Conservation (phyloP, 73 alveolate genomes). For the Paramecium primaurelia region DNA sequence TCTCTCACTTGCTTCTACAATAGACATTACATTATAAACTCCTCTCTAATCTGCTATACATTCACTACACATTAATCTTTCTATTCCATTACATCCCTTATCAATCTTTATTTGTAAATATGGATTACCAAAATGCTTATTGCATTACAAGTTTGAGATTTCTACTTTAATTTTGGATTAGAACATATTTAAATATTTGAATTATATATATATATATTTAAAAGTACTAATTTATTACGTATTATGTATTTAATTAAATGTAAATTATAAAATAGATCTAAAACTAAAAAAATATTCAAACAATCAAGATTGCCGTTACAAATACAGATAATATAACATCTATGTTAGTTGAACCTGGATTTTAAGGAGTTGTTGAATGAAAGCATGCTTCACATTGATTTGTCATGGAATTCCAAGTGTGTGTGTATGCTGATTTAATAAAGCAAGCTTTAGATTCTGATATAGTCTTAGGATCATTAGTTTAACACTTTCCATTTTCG, state of each 20-base stretch:
- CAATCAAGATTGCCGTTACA: neutral
- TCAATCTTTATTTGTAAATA: neutral
- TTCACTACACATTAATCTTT: neutral
- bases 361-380: neutral
- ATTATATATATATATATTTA: no score
- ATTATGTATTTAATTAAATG: neutral
- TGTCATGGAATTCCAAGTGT: neutral
- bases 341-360: neutral
- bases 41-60: neutral
- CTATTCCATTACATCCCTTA: neutral
- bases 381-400: neutral
- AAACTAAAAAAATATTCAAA: neutral
- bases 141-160: neutral
- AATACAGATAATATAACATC: neutral
- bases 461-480: neutral
- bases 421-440: neutral
- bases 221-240: neutral
- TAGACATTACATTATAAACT: neutral
- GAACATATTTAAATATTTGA: neutral
- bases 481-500: neutral
- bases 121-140: neutral
- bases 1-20: neutral
- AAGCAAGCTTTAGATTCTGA: neutral
- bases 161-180: neutral
- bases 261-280: neutral